phyloP scores from a whole-genome alignment of 192 early-diverging fungal genomes.

The Umbelopsis vinacea region DNA sequence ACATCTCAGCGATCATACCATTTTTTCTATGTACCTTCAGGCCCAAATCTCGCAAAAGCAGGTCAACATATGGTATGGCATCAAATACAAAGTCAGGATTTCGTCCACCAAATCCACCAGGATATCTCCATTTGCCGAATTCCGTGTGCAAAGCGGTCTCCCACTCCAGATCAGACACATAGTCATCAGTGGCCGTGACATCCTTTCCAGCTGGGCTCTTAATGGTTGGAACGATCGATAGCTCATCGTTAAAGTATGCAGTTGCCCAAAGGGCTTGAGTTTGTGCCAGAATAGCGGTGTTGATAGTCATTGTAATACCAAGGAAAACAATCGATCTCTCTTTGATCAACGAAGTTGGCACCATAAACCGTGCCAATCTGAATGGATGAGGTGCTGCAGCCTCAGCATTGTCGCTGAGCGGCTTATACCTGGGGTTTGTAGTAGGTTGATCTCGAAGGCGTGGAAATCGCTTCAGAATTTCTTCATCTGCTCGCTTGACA shows the following conservation, averaged over 20 bases:
- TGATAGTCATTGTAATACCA: not conserved
- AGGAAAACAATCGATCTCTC: slow-evolving; percentile 15
- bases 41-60: slow-evolving; percentile 2
- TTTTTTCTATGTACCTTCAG: slow-evolving; percentile 11
- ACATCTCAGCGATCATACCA: not conserved
- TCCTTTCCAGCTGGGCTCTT: not conserved
- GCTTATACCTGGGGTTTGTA: not conserved
- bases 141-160: slow-evolving; percentile 15
- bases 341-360: slow-evolving; percentile 11
- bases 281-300: slow-evolving; percentile 8
- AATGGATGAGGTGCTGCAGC: slow-evolving; percentile 7
- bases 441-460: slow-evolving; percentile 18
- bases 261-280: slow-evolving; percentile 22
- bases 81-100: slow-evolving; percentile 20
- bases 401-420: not conserved
- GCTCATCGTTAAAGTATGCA: not conserved
- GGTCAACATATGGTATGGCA: slow-evolving; percentile 12
- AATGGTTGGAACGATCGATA: not conserved
- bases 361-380: slow-evolving; percentile 17
- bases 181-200: not conserved
- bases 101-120: slow-evolving; percentile 18
- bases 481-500: slow-evolving; percentile 6
- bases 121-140: slow-evolving; percentile 23
- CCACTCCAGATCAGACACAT: not conserved
- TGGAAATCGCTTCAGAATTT: slow-evolving; percentile 9